Percentiles rank a stretch among this genome's conserved stretches.
Evolutionary conservation across 176 grass and related monocot species (phyloP).

Genomic region (Phyllostachys edulis): DNA sequence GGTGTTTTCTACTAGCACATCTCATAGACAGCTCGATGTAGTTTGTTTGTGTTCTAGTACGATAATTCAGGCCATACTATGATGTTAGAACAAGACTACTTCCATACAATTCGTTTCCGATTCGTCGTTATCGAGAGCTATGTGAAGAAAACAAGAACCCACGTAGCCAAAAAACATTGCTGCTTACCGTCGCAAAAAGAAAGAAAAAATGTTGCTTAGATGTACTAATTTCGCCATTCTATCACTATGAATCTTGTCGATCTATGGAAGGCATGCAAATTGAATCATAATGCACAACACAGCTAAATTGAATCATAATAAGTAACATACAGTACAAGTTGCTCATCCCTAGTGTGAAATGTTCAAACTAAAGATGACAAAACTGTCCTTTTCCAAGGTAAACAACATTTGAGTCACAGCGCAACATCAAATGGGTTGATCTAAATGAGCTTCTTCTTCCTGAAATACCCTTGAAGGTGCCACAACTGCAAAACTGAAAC

Average conservation of each 20-base stretch:
- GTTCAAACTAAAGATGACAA: conserved; percentile 5
- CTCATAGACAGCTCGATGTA: not conserved
- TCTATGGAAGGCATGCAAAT: not conserved
- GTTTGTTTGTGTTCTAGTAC: not conserved
- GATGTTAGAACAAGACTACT: not conserved
- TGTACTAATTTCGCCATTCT: not conserved
- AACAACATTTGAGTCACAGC: conserved; percentile 10
- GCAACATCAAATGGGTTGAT: conserved; percentile 3
- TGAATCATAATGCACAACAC: not conserved
- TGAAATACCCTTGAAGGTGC: conserved; percentile 80
- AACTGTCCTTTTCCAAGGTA: not conserved
- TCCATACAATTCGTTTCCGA: not conserved
- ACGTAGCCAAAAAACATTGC: not conserved
- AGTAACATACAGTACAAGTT: conserved; percentile 24
- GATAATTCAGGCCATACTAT: not conserved
- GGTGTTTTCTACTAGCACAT: not conserved
- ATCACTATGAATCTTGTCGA: not conserved
- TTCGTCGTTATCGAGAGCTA: not conserved
- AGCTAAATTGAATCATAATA: not conserved
- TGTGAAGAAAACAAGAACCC: not conserved
- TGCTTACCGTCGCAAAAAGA: too few relatives aligned
- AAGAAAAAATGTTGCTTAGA: not conserved
- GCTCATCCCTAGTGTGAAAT: not conserved
- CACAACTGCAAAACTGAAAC: conserved; percentile 74
- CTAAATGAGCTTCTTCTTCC: conserved; percentile 94